These are phyloP conservation scores for Rhodotorula sphaerocarpa DNA, from an alignment of 768 basidiomycete species.

Conservation along the genomic window DNA sequence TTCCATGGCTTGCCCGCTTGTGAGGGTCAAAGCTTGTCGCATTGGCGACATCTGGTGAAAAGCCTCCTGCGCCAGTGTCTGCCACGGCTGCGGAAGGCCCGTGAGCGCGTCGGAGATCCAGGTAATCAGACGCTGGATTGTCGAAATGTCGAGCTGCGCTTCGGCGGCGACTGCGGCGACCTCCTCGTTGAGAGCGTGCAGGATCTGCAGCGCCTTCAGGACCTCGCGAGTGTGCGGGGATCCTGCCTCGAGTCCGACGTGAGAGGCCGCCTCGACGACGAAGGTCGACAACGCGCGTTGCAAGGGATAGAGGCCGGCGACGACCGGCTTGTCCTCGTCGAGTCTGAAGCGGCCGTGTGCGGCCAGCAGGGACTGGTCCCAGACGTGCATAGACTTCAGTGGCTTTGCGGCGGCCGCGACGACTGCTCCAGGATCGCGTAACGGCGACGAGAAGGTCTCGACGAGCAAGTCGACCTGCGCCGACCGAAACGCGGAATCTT, in stretches of 20 bases:
- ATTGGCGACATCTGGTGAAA: conserved; percentile 44
- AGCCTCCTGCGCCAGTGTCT: conserved; percentile 5
- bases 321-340: conserved; percentile 26
- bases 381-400: conserved; percentile 1
- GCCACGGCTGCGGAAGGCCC: conserved; percentile 31
- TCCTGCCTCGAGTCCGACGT: too few species aligned
- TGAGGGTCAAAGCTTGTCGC: conserved; percentile 51
- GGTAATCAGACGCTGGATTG: conserved; percentile 54
- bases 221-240: conserved; percentile 5
- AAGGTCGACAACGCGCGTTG: conserved; percentile 8
- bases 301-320: conserved; percentile 24
- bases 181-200: conserved; percentile 44
- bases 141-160: conserved; percentile 57
- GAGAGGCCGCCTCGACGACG: background rate
- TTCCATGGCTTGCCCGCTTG: conserved; percentile 63
- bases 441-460: conserved; percentile 4
- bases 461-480: conserved; percentile 17
- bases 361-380: conserved; percentile 32
- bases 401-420: background rate
- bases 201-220: conserved; percentile 43
- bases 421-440: conserved; percentile 3
- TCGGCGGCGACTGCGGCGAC: conserved; percentile 48
- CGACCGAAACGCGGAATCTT: background rate
- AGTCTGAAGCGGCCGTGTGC: conserved; percentile 21
- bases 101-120: conserved; percentile 51